Percentiles rank a stretch among this genome's conserved stretches.
Conservation (phyloP, 2,329 filamentous ascomycete species). For the Fusarium euwallaceae region DNA sequence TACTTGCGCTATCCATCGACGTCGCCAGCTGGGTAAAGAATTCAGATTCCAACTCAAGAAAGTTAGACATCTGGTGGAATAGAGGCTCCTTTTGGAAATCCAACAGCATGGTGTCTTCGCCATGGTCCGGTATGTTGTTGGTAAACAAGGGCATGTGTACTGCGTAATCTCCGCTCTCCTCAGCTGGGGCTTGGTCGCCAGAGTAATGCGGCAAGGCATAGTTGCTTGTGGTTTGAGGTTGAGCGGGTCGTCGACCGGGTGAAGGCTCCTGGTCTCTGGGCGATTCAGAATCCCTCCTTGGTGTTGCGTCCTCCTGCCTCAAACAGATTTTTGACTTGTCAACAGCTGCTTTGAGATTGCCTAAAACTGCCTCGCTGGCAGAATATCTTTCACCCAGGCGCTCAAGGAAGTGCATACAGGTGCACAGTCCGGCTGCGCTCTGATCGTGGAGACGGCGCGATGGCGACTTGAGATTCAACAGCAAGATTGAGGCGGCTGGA, state of each 20-base stretch:
- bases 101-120: neutral
- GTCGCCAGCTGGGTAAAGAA: neutral
- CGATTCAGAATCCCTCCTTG: neutral
- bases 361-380: neutral
- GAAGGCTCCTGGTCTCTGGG: neutral
- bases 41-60: neutral
- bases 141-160: neutral
- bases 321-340: neutral
- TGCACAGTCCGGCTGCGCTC: neutral
- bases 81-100: neutral
- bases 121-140: neutral
- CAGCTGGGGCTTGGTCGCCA: neutral
- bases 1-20: neutral
- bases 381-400: neutral
- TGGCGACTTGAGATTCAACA: neutral
- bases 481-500: neutral
- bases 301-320: neutral
- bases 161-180: neutral
- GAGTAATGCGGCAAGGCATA: neutral
- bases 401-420: neutral
- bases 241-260: neutral
- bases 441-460: neutral
- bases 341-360: neutral
- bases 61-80: neutral
- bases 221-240: neutral